Percentiles rank a stretch among this genome's conserved stretches.
phyloP scores from a whole-genome alignment of 345 rosid species.

The Brassica juncea region DNA sequence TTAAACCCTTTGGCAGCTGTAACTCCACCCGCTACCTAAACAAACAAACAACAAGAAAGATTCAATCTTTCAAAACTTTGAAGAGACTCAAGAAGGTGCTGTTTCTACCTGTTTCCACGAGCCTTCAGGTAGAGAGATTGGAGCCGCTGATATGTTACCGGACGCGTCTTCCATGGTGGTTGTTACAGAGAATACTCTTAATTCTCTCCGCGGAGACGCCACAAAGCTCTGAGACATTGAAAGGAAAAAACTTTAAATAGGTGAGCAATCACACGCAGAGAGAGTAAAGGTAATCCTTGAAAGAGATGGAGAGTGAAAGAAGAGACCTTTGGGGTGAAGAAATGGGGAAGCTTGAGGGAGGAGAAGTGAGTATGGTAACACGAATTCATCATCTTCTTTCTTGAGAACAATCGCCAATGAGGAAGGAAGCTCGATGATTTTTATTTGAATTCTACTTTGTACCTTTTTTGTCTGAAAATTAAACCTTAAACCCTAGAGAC shows the following conservation, averaged over 20 bases:
- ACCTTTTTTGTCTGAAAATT: background rate
- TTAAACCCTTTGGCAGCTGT: conserved; percentile 91
- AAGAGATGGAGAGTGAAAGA: background rate
- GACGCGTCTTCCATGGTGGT: conserved; percentile 51
- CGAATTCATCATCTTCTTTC: background rate
- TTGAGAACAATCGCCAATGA: background rate
- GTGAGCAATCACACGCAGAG: background rate
- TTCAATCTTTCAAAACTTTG: background rate
- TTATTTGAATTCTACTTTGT: background rate
- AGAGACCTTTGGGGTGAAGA: background rate
- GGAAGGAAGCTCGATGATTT: too few species aligned
- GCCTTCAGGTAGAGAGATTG: conserved; percentile 77
- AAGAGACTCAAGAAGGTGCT: background rate
- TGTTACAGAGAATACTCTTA: conserved; percentile 22
- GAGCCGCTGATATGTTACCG: conserved; percentile 72
- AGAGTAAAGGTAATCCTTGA: background rate
- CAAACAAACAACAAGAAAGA: conserved; percentile 7
- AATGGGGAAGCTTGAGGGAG: background rate
- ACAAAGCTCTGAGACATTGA: background rate
- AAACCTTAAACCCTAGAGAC: background rate
- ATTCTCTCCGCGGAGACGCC: background rate
- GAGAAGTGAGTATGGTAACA: background rate
- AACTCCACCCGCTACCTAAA: conserved; percentile 84
- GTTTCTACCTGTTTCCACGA: conserved; percentile 80
- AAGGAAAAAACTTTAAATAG: background rate